Evolutionary conservation across 805 yeast genomes (phyloP).

Genomic region (Zygotorulaspora florentina): DNA sequence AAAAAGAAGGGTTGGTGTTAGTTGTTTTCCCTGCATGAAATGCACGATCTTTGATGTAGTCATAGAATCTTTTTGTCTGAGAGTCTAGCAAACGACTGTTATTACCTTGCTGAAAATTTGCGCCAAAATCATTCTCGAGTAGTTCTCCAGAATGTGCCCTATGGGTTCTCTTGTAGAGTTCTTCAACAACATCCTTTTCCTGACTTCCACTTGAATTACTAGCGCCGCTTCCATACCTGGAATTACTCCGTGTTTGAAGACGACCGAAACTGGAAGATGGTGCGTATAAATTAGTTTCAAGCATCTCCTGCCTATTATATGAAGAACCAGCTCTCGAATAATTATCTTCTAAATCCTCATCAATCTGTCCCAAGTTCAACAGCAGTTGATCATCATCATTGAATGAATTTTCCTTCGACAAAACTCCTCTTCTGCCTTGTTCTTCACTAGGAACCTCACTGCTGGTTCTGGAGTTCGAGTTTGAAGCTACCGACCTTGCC

Average conservation of each 20-base stretch:
- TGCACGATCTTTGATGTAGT: slow-evolving; percentile 27
- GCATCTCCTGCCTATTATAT: slow-evolving; percentile 9
- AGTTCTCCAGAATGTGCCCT: background rate
- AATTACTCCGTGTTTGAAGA: slow-evolving; percentile 17
- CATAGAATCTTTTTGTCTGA: slow-evolving; percentile 30
- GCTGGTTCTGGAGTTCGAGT: slow-evolving; percentile 15
- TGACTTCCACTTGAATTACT: slow-evolving; percentile 1
- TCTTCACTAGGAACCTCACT: slow-evolving; percentile 28
- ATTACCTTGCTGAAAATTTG: background rate
- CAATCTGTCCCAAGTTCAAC: slow-evolving; percentile 29
- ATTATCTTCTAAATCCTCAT: slow-evolving; percentile 27
- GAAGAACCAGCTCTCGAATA: slow-evolving; percentile 6
- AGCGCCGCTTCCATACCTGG: slow-evolving; percentile 9
- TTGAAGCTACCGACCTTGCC: slow-evolving; percentile 11
- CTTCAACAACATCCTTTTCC: slow-evolving; percentile 24
- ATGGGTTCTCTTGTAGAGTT: slow-evolving; percentile 16
- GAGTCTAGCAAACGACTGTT: slow-evolving; percentile 14
- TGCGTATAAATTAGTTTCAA: slow-evolving; percentile 25
- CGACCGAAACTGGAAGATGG: slow-evolving; percentile 35
- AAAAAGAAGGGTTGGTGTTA: slow-evolving; percentile 16
- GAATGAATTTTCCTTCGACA: slow-evolving; percentile 6
- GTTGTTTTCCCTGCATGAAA: slow-evolving; percentile 20
- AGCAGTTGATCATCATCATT: slow-evolving; percentile 15
- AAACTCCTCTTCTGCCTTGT: slow-evolving; percentile 22
- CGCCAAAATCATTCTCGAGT: background rate